Evolutionary conservation across 257 asterid species (phyloP).

Genomic region (Echites panduratus): DNA sequence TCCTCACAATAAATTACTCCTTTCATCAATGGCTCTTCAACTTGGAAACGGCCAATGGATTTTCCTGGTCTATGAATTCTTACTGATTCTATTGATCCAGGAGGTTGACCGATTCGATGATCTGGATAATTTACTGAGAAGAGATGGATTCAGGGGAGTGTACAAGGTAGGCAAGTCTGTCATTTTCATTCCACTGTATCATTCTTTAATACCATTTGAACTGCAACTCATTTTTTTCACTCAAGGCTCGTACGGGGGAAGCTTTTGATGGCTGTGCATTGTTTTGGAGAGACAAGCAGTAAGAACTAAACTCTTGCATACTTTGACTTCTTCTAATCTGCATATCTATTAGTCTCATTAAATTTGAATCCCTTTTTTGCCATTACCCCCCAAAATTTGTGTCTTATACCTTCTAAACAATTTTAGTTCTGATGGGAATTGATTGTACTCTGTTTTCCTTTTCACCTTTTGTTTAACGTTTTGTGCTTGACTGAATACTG

Average conservation of each 20-base stretch:
- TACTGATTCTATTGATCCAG: constrained; percentile 29
- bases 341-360: background rate
- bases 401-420: background rate
- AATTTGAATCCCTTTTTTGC: too few relatives aligned
- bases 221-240: constrained; percentile 20
- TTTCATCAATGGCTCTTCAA: background rate
- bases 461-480: background rate
- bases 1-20: background rate
- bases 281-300: constrained; percentile 69
- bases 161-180: constrained; percentile 46
- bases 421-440: background rate
- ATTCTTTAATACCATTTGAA: constrained; percentile 18
- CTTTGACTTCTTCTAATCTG: background rate
- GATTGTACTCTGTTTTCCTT: background rate
- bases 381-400: background rate
- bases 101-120: constrained; percentile 83
- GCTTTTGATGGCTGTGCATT: constrained; percentile 79
- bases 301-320: constrained; percentile 27
- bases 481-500: background rate
- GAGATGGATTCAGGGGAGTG: constrained; percentile 73
- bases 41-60: background rate
- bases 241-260: constrained; percentile 74
- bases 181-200: constrained; percentile 11
- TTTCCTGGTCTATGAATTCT: background rate
- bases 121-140: constrained; percentile 42